phyloP scores from a whole-genome alignment of 1,284 basidiomycete genomes.

The Naganishia albida region DNA sequence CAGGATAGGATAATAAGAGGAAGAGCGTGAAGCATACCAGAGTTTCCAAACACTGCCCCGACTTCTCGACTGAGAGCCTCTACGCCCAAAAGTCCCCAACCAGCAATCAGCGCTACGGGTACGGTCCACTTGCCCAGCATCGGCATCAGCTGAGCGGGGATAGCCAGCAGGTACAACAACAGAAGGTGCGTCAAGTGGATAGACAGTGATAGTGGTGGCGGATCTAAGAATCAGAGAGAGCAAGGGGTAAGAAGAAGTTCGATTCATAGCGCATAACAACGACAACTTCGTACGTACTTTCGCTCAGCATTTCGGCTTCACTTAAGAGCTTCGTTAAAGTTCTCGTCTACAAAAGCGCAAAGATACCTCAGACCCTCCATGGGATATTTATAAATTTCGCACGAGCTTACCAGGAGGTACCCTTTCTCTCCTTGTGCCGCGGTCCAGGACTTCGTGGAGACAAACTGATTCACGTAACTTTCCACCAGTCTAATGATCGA shows the following conservation, averaged over 20 bases:
- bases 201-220: constrained; percentile 48
- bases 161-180: constrained; percentile 46
- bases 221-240: constrained; percentile 37
- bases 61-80: constrained; percentile 49
- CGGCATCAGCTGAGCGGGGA: constrained; percentile 46
- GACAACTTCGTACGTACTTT: constrained; percentile 40
- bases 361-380: neutral
- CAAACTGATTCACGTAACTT: constrained; percentile 42
- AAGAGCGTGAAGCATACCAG: constrained; percentile 37
- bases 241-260: neutral
- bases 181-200: constrained; percentile 48
- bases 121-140: constrained; percentile 42
- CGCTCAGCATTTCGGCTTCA: constrained; percentile 48
- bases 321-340: constrained; percentile 37
- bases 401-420: constrained; percentile 12
- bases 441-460: constrained; percentile 43
- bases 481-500: constrained; percentile 50
- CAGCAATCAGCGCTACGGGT: constrained; percentile 45
- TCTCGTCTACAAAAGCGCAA: constrained; percentile 8
- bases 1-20: constrained; percentile 15
- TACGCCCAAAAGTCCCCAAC: constrained; percentile 48
- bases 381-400: too few species aligned
- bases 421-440: constrained; percentile 47
- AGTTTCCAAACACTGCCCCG: constrained; percentile 47
- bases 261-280: neutral